A percentile compares a stretch with the other conserved stretches of the same genome.
These are phyloP conservation scores for Annona cherimola DNA, from an alignment of 164 flowering plant species.

Conservation along the genomic window DNA sequence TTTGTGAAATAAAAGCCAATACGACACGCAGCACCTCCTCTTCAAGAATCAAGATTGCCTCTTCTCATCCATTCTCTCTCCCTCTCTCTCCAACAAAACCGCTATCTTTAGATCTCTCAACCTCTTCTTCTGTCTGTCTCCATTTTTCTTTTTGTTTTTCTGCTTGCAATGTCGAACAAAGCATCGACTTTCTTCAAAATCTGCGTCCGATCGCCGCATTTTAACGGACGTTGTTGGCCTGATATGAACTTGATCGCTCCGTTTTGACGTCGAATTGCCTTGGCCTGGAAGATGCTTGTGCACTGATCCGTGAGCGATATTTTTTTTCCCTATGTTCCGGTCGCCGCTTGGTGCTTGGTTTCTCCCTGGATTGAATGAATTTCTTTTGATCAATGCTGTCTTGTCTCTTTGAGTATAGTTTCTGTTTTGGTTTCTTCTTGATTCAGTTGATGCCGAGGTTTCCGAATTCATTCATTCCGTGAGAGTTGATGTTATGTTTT, in stretches of 20 bases:
- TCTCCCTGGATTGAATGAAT: not conserved
- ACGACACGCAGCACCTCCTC: too few relatives aligned
- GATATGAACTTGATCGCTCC: not conserved
- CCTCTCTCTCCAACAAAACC: not conserved
- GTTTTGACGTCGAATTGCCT: slow-evolving; percentile 18
- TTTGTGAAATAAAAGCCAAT: too few relatives aligned
- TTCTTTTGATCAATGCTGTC: not conserved
- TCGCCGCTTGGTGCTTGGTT: slow-evolving; percentile 15
- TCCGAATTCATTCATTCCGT: not conserved
- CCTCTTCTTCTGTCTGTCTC: not conserved
- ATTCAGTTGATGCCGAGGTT: not conserved
- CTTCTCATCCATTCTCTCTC: not conserved
- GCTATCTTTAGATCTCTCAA: too few relatives aligned
- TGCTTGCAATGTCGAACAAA: slow-evolving; percentile 9
- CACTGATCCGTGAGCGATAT: slow-evolving; percentile 26
- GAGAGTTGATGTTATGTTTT: not conserved
- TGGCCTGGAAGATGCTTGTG: slow-evolving; percentile 4
- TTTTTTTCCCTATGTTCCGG: not conserved
- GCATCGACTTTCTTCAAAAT: slow-evolving; percentile 6
- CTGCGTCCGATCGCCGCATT: slow-evolving; percentile 12
- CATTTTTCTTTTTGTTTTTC: not conserved
- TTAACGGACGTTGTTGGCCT: not conserved
- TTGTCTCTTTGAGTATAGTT: not conserved
- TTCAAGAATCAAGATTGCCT: not conserved
- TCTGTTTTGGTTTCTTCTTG: not conserved